These are phyloP conservation scores for Fraxinus greggii DNA, from an alignment of 305 asterid genomes.

Conservation along the genomic window DNA sequence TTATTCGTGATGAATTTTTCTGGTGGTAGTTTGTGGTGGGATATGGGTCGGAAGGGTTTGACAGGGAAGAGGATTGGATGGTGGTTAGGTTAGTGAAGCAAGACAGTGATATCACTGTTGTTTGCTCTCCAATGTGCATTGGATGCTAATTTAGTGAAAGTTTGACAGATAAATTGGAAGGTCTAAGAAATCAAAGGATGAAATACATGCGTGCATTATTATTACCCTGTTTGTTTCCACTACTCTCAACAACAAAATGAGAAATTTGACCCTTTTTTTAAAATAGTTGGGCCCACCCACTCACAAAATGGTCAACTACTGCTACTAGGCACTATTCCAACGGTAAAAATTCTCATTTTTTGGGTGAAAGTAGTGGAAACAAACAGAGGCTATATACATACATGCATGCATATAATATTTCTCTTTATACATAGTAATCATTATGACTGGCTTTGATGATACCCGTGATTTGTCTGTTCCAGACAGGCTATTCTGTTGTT, in stretches of 20 bases:
- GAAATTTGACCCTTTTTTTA: too few species aligned
- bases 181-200: neutral
- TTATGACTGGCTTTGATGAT: conserved; percentile 13
- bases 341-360: too few species aligned
- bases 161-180: neutral
- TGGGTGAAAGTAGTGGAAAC: too few species aligned
- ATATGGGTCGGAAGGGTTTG: neutral
- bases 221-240: too few species aligned
- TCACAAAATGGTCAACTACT: too few species aligned
- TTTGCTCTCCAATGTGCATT: neutral
- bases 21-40: neutral
- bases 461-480: conserved; percentile 37
- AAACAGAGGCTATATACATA: too few species aligned
- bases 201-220: neutral
- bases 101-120: neutral
- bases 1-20: neutral
- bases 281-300: too few species aligned
- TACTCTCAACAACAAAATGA: too few species aligned
- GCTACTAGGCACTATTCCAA: too few species aligned
- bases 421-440: neutral
- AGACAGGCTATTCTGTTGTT: conserved; percentile 95
- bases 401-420: neutral
- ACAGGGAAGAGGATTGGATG: neutral
- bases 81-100: neutral
- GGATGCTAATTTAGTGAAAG: neutral